Evolutionary conservation across 352 stramenopile genomes (phyloP), one percentile per base, ranked within the genome.

Genomic region (Phytophthora aleatoria): DNA sequence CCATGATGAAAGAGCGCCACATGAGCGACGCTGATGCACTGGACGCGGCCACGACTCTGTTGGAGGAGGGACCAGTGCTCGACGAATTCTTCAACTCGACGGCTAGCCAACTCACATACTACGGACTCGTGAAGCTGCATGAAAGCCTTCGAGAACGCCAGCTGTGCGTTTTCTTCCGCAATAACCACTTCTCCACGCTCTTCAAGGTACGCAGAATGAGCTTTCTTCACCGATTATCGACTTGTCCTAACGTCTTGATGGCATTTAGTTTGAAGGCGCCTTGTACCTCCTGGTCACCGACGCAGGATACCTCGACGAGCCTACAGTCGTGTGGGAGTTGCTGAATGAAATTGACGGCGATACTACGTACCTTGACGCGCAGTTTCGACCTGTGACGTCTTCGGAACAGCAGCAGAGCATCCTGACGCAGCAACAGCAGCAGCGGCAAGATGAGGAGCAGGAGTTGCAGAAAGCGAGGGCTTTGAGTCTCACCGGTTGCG

Each of bases 181-280:
- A 99, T 83, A 99, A 99, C 66, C 97, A 99, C 61, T 99, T 99
- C 67, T 96, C 86, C 15, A 99, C 96, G 1, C 67, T 99, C 13
- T 99, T 99, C 50, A 99, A 96, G 81, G 85, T 93, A 63, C 35
- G 59, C 30, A 45, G 9, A 8, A 20, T 35, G 24, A n/a, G 27
- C 16, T 38, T 38, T 43, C 20, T 42, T 35, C 13, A 3, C 16
- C 6, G 2, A 11, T 44, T 38, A 2, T 64, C 35, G 36, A 38
- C 13, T 43, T 54, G 38, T n/a, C 49, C 11, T 48, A 3, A 51
- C 30, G 38, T 3, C 12, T 20, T 61, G n/a, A 27, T 43, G 20
- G 24, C 24, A 56, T 45, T 20, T 50, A 98, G 87, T 89, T 94
- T 57, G 67, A 98, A 49, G 94, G 91, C 2, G 81, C 85, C 4